These are phyloP conservation scores for Fusarium sp. DNA, from an alignment of 2,329 filamentous ascomycete species.

Conservation along the genomic window DNA sequence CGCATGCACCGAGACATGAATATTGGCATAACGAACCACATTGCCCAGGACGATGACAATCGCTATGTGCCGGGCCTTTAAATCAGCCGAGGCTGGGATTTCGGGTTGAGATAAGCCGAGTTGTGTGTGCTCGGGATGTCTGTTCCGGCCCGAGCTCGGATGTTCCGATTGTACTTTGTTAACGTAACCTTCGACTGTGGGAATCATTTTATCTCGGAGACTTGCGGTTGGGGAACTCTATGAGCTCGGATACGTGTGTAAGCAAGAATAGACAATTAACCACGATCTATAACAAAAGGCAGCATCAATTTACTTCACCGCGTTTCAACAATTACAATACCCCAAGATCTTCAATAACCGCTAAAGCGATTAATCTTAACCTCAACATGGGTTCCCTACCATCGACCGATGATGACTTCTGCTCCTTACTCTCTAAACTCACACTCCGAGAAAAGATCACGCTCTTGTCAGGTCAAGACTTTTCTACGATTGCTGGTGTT, in stretches of 20 bases:
- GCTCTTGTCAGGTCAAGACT: constrained; percentile 8
- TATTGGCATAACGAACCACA: not conserved
- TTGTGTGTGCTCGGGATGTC: not conserved
- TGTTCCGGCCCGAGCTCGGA: not conserved
- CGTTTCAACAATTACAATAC: not conserved
- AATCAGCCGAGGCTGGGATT: not conserved
- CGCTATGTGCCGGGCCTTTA: no score
- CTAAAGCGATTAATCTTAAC: not conserved
- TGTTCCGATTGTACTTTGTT: not conserved
- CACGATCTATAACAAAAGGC: not conserved
- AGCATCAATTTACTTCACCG: not conserved
- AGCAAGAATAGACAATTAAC: not conserved
- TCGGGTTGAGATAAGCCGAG: not conserved
- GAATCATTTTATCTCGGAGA: not conserved
- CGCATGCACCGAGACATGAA: not conserved
- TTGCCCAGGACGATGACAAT: not conserved
- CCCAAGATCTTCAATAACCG: no score
- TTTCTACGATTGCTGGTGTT: constrained; percentile 6
- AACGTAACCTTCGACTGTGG: not conserved
- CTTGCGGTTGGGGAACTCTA: not conserved
- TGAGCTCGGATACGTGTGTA: not conserved
- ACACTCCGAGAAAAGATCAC: constrained; percentile 3
- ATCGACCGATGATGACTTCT: not conserved
- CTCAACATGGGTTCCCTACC: constrained; percentile 1
- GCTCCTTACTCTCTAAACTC: constrained; percentile 1